These are phyloP conservation scores for Thinopyrum elongatum DNA, from an alignment of 176 grass and related monocot genomes.

Conservation along the genomic window DNA sequence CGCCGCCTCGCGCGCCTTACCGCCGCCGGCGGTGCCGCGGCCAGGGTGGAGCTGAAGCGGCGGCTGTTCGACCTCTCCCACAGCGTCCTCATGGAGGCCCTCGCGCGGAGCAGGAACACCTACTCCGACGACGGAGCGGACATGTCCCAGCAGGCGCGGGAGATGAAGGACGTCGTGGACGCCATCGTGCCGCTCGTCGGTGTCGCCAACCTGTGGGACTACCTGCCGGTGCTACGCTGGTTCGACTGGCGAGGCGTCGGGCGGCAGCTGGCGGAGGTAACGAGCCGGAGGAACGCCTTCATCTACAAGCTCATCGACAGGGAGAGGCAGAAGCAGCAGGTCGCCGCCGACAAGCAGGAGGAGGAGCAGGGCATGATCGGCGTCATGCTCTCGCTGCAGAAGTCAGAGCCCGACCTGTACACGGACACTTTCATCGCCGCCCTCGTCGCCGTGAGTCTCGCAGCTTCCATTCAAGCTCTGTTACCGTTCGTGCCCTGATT, in stretches of 20 bases:
- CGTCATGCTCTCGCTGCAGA: conserved; percentile 38
- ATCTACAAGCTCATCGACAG: conserved; percentile 44
- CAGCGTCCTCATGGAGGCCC: conserved; percentile 53
- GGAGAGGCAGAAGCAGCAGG: conserved; percentile 12
- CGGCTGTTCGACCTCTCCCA: conserved; percentile 51
- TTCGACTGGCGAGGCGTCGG: conserved; percentile 32
- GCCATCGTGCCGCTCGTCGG: conserved; percentile 20
- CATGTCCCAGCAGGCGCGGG: conserved; percentile 37
- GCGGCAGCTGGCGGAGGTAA: conserved; percentile 13
- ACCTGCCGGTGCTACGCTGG: conserved; percentile 49
- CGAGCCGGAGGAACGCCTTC: conserved; percentile 23
- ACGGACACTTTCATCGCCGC: conserved; percentile 39
- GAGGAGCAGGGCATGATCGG: conserved; percentile 37
- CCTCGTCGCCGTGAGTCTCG: conserved; percentile 31
- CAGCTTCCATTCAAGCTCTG: neutral
- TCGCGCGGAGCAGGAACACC: conserved; percentile 35
- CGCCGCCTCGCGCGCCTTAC: conserved; percentile 27
- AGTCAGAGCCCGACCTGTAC: conserved; percentile 40
- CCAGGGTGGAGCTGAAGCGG: conserved; percentile 45
- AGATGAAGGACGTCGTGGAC: conserved; percentile 30
- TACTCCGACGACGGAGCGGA: conserved; percentile 26
- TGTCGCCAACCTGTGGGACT: conserved; percentile 44
- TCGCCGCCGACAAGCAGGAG: neutral
- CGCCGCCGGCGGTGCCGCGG: neutral
- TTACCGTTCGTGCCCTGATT: neutral